Evolutionary conservation across 352 stramenopile species (phyloP).

Genomic region (Pythium biforme): DNA sequence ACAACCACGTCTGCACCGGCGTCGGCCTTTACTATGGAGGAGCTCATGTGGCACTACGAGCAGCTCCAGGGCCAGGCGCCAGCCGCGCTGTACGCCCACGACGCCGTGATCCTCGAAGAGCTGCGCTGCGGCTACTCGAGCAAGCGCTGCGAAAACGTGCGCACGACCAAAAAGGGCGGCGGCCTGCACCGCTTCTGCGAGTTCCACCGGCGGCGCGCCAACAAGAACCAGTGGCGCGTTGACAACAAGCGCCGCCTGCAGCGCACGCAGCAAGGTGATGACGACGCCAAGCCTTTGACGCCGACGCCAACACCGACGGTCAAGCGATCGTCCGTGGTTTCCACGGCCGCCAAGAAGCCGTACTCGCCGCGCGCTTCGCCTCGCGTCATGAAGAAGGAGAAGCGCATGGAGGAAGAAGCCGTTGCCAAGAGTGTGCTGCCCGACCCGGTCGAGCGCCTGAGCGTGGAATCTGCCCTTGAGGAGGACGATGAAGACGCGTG

Average conservation of each 20-base stretch:
- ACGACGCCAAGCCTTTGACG: not conserved
- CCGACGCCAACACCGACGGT: not conserved
- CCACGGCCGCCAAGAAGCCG: slow-evolving; percentile 2
- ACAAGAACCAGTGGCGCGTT: slow-evolving; percentile 71
- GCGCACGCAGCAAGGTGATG: not conserved
- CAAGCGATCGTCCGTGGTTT: slow-evolving; percentile 1
- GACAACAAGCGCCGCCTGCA: slow-evolving; percentile 49
- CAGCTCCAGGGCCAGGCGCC: slow-evolving; percentile 19
- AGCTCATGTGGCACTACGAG: slow-evolving; percentile 26
- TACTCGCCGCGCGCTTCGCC: slow-evolving; percentile 13
- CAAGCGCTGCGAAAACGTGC: slow-evolving; percentile 21
- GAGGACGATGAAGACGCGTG: slow-evolving; percentile 5
- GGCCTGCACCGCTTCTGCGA: slow-evolving; percentile 18
- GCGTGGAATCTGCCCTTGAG: not conserved
- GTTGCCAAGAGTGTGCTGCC: slow-evolving; percentile 3
- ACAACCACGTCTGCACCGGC: not conserved
- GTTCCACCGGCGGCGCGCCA: slow-evolving; percentile 60
- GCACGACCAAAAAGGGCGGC: slow-evolving; percentile 21
- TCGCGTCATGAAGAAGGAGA: slow-evolving; percentile 13
- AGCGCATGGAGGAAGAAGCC: slow-evolving; percentile 1
- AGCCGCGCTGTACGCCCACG: slow-evolving; percentile 8
- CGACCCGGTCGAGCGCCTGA: slow-evolving; percentile 12
- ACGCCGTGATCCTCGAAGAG: slow-evolving; percentile 13
- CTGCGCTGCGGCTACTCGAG: slow-evolving; percentile 20
- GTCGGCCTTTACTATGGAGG: slow-evolving; percentile 18